These are phyloP conservation scores for Syzygium aqueum DNA, from an alignment of 345 rosid species.

Conservation along the genomic window DNA sequence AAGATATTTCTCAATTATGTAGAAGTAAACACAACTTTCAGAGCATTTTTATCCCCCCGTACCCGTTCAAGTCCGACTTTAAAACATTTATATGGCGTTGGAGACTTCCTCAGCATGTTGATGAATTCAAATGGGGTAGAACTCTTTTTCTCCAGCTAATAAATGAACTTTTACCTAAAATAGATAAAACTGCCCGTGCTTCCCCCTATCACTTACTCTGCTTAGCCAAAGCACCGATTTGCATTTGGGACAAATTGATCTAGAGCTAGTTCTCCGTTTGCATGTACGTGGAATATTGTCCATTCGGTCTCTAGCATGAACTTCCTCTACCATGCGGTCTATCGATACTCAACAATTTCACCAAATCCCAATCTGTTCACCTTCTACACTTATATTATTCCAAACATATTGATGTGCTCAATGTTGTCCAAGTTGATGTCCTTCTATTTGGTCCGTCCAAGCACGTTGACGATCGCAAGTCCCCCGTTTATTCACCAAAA, in stretches of 20 bases:
- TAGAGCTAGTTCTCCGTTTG: neutral
- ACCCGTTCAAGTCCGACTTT: neutral
- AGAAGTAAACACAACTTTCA: neutral
- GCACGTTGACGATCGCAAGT: neutral
- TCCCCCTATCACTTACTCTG: rapidly evolving
- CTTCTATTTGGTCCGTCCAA: neutral
- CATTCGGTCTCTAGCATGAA: neutral
- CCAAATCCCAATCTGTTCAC: rapidly evolving
- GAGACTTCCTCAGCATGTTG: neutral
- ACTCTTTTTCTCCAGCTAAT: neutral
- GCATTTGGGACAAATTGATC: neutral
- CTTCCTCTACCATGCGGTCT: rapidly evolving
- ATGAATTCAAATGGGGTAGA: neutral
- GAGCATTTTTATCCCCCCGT: neutral
- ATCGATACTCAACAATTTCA: neutral
- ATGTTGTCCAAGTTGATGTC: neutral
- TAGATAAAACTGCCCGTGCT: neutral
- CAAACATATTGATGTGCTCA: neutral
- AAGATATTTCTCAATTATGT: neutral
- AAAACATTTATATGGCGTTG: neutral
- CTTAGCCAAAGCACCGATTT: neutral
- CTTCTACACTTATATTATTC: neutral
- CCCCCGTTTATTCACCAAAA: neutral
- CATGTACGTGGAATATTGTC: rapidly evolving
- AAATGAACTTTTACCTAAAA: neutral